A percentile compares a stretch with the other conserved stretches of the same genome.
These are phyloP conservation scores for Arachnomyces sp. DNA, from an alignment of 2,329 filamentous ascomycete species.

Conservation along the genomic window DNA sequence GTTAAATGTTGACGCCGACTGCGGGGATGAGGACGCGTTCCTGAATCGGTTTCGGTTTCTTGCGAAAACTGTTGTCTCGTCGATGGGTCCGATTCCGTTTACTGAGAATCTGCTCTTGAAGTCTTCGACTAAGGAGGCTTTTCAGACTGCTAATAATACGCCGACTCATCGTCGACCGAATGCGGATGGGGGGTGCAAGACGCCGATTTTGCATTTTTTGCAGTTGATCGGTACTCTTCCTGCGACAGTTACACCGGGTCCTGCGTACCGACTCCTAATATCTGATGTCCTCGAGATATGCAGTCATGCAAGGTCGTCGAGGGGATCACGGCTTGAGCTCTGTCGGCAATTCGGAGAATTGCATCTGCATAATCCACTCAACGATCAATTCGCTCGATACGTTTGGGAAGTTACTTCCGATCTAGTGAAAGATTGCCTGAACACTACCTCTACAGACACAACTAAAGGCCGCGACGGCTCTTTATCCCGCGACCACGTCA, in stretches of 20 bases:
- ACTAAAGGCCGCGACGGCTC: slow-evolving; percentile 41
- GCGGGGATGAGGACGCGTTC: slow-evolving; percentile 27
- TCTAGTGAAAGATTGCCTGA: slow-evolving; percentile 30
- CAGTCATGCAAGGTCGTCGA: slow-evolving; percentile 26
- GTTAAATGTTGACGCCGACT: slow-evolving; percentile 22
- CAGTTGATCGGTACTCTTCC: slow-evolving; percentile 22
- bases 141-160: slow-evolving; percentile 36
- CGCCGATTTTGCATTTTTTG: slow-evolving; percentile 33
- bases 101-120: slow-evolving; percentile 42
- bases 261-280: slow-evolving; percentile 23
- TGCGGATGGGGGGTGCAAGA: slow-evolving; percentile 22
- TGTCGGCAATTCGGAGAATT: slow-evolving; percentile 30
- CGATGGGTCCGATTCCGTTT: slow-evolving; percentile 43
- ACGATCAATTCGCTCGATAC: slow-evolving; percentile 10
- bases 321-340: slow-evolving; percentile 30
- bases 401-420: slow-evolving; percentile 31
- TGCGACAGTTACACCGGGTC: slow-evolving; percentile 12
- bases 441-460: slow-evolving; percentile 31
- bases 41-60: slow-evolving; percentile 45
- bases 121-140: slow-evolving; percentile 47
- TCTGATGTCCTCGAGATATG: slow-evolving; percentile 24
- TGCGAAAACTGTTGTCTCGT: slow-evolving; percentile 41
- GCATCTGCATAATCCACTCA: slow-evolving; percentile 10
- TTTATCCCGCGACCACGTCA: slow-evolving; percentile 55
- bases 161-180: slow-evolving; percentile 25